Conservation (phyloP, 176 grass and related monocot genomes). For the Phragmites australis region DNA sequence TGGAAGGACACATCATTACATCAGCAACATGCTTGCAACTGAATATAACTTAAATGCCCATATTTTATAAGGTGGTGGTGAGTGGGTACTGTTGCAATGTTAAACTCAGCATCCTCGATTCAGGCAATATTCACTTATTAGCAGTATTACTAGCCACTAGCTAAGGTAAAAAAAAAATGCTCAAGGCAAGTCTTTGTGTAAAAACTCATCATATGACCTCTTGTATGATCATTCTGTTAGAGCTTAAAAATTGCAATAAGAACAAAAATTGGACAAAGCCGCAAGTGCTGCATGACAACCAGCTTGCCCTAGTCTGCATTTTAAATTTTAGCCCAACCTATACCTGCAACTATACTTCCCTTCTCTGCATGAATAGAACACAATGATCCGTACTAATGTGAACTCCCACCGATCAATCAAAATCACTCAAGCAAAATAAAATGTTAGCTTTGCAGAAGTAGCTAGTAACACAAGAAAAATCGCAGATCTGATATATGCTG, state of each 20-base stretch:
- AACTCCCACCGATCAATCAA: neutral
- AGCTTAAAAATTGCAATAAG: too few species aligned
- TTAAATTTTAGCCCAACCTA: too few species aligned
- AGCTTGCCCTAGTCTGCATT: too few species aligned
- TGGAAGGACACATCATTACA: neutral
- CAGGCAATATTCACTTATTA: neutral
- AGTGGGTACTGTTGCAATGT: neutral
- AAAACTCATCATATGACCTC: neutral
- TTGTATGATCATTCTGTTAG: neutral
- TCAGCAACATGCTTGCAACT: neutral
- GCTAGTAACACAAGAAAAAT: neutral
- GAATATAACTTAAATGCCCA: neutral
- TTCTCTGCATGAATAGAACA: too few species aligned
- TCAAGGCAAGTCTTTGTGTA: neutral
- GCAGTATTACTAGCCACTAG: neutral
- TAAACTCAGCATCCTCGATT: neutral
- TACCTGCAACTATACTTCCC: too few species aligned
- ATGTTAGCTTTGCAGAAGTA: neutral
- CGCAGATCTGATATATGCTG: constrained; percentile 21
- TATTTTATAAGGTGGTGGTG: neutral
- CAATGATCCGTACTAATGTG: too few species aligned
- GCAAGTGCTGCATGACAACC: too few species aligned
- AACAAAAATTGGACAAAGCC: too few species aligned
- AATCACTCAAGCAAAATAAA: neutral
- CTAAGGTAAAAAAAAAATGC: neutral